Evolutionary conservation across 495 filamentous ascomycete genomes (phyloP).

Genomic region (Penicillium canariense): DNA sequence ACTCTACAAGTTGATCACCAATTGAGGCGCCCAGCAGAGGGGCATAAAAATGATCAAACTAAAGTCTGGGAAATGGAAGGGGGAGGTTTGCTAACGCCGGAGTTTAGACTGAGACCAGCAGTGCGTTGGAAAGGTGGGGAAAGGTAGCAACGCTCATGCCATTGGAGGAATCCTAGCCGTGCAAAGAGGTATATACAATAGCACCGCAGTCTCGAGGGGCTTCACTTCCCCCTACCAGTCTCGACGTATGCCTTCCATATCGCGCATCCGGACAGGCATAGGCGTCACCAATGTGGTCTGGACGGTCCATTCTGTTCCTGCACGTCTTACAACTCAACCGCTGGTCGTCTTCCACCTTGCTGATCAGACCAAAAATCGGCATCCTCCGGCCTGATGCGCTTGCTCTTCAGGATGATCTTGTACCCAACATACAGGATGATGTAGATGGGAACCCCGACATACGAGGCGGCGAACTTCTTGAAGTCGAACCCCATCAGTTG

Average conservation of each 20-base stretch:
- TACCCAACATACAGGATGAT: constrained; percentile 65
- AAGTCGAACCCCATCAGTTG: constrained; percentile 54
- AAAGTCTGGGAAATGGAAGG: neutral
- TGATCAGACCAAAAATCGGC: constrained; percentile 62
- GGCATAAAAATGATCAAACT: neutral
- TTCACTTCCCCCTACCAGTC: neutral
- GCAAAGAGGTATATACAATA: too few relatives aligned
- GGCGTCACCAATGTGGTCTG: neutral
- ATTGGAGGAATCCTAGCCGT: too few relatives aligned
- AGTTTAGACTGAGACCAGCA: too few relatives aligned
- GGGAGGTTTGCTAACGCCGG: too few relatives aligned
- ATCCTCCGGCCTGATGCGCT: constrained; percentile 49
- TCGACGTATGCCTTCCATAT: neutral
- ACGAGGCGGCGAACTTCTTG: constrained; percentile 71
- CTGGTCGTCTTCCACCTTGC: neutral
- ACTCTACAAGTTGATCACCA: neutral
- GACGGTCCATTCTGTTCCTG: neutral
- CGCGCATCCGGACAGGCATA: neutral
- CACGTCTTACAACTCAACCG: neutral
- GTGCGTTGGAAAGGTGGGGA: too few relatives aligned
- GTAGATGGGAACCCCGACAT: constrained; percentile 76
- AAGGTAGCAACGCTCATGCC: too few relatives aligned
- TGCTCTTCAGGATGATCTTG: constrained; percentile 54
- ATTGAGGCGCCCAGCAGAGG: neutral
- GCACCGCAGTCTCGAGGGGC: too few relatives aligned